These are phyloP conservation scores for Canavalia gladiata DNA, from an alignment of 306 rosid species.

Conservation along the genomic window DNA sequence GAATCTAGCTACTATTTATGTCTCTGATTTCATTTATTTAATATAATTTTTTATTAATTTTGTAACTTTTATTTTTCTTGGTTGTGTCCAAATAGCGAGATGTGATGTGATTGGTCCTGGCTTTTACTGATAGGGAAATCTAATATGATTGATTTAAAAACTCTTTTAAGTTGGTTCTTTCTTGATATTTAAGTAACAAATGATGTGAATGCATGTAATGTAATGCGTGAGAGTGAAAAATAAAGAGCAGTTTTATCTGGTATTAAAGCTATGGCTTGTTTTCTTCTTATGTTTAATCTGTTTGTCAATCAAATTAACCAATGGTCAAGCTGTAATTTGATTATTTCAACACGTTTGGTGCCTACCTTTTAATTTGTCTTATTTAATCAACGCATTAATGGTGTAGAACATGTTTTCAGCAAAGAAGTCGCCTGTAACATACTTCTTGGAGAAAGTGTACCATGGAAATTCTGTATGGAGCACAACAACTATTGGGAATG, in stretches of 20 bases:
- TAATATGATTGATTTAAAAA: conserved; percentile 3
- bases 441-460: conserved; percentile 83
- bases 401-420: conserved; percentile 50
- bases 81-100: not conserved
- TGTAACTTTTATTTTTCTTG: not conserved
- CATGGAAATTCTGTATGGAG: conserved; percentile 85
- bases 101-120: not conserved
- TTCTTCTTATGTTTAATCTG: conserved; percentile 10
- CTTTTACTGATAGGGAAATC: not conserved
- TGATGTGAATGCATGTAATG: not conserved
- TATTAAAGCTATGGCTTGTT: conserved; percentile 6
- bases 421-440: conserved; percentile 73
- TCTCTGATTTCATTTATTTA: not conserved
- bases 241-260: not conserved
- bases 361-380: conserved; percentile 24
- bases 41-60: not conserved
- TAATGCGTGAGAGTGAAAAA: not conserved
- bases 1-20: conserved; percentile 7
- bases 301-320: conserved; percentile 26
- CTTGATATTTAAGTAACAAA: conserved; percentile 16
- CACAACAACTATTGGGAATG: conserved; percentile 87
- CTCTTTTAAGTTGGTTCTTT: conserved; percentile 21
- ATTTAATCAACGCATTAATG: not conserved
- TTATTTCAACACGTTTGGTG: conserved; percentile 10
- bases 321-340: not conserved